Evolutionary conservation across 495 filamentous ascomycete species (phyloP), one percentile per base, ranked within the genome.

Genomic region (Aspergillus bridgeri): DNA sequence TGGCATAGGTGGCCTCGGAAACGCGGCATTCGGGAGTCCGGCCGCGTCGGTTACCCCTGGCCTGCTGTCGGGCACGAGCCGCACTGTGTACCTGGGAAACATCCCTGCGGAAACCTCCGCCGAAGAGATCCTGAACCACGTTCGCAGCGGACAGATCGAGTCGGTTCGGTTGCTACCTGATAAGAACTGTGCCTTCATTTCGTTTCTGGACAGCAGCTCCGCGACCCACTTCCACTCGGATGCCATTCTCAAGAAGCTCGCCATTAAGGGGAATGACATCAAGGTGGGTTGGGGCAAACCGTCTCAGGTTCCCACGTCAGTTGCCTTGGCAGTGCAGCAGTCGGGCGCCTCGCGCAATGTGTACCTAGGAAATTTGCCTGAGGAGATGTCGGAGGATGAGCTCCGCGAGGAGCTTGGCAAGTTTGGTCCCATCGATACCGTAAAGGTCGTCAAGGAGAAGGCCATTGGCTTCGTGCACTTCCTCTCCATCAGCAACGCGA

Each of bases 141-240:
- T 98, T 51, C 86, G 94, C 49, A 98, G 95, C 72, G 94, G 94
- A 33, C 95, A 97, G 65, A 98, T 98, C 71, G 94, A 98, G 78
- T 98, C 95, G 22, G 94, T 98, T 42, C 86, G 94, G 60, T 81
- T 98, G 61, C 83, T 98, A 38, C 90, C 92, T 18, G 94, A 98
- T 76, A 98, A 98, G 89, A 98, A 98, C 79, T 98, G 94, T 73
- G 94, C 94, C 58, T 98, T 98, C 79, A 98, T 98, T 67, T 98
- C 94, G 13, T 98, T 98, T 75, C 79, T 98, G 61, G 94, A 98
- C 66, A 90, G 91, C 60, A 93, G 90, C 76, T 96, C 95, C 24
- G 94, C 94, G 48, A 96, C 92, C 21, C 94, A 98, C 72, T 98
- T 98, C 76, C 94, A 98, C 78, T 98, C 94, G 24, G 94, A 98